phyloP scores from a whole-genome alignment of 805 yeast species.

The Candida bentonensis region DNA sequence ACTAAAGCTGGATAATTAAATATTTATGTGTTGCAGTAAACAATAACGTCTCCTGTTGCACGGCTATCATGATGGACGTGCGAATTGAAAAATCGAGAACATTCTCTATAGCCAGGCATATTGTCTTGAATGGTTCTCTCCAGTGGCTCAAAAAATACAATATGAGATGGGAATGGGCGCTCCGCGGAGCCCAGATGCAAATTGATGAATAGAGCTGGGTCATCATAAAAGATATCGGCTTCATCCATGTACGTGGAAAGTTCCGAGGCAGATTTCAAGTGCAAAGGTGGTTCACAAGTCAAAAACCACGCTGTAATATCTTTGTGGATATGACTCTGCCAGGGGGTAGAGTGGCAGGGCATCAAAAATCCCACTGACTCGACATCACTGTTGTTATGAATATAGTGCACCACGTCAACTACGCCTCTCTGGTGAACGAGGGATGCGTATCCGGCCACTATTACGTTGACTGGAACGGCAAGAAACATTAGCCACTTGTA shows the following conservation, averaged over 20 bases:
- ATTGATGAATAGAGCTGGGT: conserved; percentile 47
- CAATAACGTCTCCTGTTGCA: conserved; percentile 63
- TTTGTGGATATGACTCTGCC: conserved; percentile 73
- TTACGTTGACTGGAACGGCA: conserved; percentile 25
- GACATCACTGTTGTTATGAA: conserved; percentile 30
- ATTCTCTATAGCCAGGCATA: conserved; percentile 22
- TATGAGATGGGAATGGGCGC: conserved; percentile 42
- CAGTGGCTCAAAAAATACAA: conserved; percentile 59
- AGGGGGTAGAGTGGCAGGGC: conserved; percentile 97
- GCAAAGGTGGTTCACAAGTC: conserved; percentile 84
- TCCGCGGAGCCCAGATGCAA: conserved; percentile 24
- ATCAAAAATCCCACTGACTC: conserved; percentile 64
- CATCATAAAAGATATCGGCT: conserved; percentile 66
- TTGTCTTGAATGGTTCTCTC: conserved; percentile 30
- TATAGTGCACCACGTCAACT: conserved; percentile 43
- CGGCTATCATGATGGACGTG: conserved; percentile 78
- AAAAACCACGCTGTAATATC: conserved; percentile 53
- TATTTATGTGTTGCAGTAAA: conserved; percentile 25
- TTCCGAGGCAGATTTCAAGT: conserved; percentile 16
- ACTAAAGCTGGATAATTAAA: background rate
- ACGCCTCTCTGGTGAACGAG: conserved; percentile 80
- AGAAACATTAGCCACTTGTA: conserved; percentile 5
- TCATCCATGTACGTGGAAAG: conserved; percentile 57
- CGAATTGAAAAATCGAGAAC: conserved; percentile 57
- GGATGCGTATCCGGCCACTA: conserved; percentile 38